Evolutionary conservation across 768 basidiomycete species (phyloP), one percentile per base, ranked within the genome.

Genomic region (Auricularia cornea): DNA sequence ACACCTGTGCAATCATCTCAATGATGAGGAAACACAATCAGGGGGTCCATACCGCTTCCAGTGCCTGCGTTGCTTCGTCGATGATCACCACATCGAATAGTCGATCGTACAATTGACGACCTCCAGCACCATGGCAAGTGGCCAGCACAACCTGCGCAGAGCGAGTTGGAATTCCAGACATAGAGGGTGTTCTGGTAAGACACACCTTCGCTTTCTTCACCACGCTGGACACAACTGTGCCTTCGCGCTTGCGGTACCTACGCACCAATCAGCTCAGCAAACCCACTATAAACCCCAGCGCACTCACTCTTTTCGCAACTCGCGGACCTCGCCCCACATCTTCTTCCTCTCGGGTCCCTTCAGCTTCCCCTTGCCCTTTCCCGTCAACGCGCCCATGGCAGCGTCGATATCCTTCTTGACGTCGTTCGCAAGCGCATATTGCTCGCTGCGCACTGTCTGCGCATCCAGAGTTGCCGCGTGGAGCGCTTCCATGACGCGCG

Each of bases 1-100:
- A 98, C 3, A 89, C 88, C 89, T 89, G 61, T 12, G 41, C 64
- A 6, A 14, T 57, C 26, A 6, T 10, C 26, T 57, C 14, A 18
- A 5, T n/a, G 28, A 33, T 18, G 44, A 38, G 52, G 52, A 23
- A 10, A 11, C 8, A 29, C 11, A 52, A 40, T 26, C 51, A 10
- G 33, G 14, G 40, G 32, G 12, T 28, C 56, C 14, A 5, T 70
- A 94, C 94, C 28, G 94, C 93, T 76, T 99, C 96, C 16, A 97
- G 71, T 3, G 95, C 96, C 73, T 98, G 97, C 0, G 97, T 98
- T 0, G 97, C 97, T 76, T 99, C 97, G 68, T 99, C 97, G 61
- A 99, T 95, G 56, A 99, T 89, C 12, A 94, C 85, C 0, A 96
- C 89, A 71, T 99, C 97, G 70, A 99, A 99, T 1, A 81, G 75